Base-by-base conservation (phyloP, 2,329 filamentous ascomycete genomes). In the Exophiala mesophila region DNA sequence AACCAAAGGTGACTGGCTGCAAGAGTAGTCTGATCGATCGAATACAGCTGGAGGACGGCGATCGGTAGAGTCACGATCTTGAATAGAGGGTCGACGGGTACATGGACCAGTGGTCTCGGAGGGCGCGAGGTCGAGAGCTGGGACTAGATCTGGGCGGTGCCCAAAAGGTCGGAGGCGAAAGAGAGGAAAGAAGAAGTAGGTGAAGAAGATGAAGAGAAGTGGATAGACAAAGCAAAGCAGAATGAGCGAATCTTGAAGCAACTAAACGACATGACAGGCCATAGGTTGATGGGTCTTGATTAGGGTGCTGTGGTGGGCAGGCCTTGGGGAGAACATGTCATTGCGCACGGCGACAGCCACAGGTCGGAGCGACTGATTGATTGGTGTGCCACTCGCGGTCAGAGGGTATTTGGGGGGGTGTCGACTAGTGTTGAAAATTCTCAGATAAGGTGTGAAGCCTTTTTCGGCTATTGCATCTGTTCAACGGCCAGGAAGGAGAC, bases 351-450 rank as follows among this genome's bases (percentile, higher is more conserved):
- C 10, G 29, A 15, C 9, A 18, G 8, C 32, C 4, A 16, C 7
- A 18, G 34, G 34, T 48, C 49, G 41, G 33, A 20, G 47, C 48
- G 16, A 36, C 33, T 38, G 39, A 43, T 43, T 43, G 40, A 43
- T 43, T 43, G 40, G 40, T 23, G 40, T 37, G 32, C 40, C 40
- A 31, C 24, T 17, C 17, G n/a, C n/a, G n/a, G n/a, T n/a, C n/a
- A n/a, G n/a, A n/a, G n/a, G n/a, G n/a, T n/a, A n/a, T n/a, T n/a
- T n/a, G n/a, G n/a, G n/a, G n/a, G n/a, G n/a, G n/a, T 15, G 21
- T 21, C 21, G 33, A 6, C 31, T 41, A 41, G 32, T 19, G 7
- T 6, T 15, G 9, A 19, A 19, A 15, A 34, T 34, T 13, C n/a
- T n/a, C 32, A 34, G 8, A 17, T 18, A 34, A 26, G 23, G 13